Percentiles rank a stretch among this genome's conserved stretches.
Conservation (phyloP, 139 green algal genomes). For the Tetradesmus lagerheimii region DNA sequence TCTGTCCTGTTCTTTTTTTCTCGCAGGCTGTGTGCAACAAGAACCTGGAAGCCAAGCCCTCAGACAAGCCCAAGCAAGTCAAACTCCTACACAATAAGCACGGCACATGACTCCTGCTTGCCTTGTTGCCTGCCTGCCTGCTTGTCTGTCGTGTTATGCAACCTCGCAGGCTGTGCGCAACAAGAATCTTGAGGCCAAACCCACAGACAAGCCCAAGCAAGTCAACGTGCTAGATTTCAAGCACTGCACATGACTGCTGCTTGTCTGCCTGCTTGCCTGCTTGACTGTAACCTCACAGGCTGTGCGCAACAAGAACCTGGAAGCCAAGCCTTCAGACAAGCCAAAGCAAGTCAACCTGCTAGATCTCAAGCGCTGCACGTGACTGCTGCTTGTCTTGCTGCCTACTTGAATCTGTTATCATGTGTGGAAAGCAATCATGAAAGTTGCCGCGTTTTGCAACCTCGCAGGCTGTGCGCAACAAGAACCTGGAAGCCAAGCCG, state of each 20-base stretch:
- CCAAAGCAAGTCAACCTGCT: not conserved
- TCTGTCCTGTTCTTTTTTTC: too few species aligned
- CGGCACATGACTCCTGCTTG: too few species aligned
- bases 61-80: constrained; percentile 25
- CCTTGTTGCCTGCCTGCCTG: not conserved
- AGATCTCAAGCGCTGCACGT: constrained; percentile 38
- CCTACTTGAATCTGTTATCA: too few species aligned
- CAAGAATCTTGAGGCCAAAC: not conserved
- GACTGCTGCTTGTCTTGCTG: not conserved
- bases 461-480: constrained; percentile 1
- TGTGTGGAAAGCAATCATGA: too few species aligned
- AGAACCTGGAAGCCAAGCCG: constrained; percentile 1
- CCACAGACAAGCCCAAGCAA: not conserved
- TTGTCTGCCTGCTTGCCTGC: not conserved
- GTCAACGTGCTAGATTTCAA: constrained; percentile 21
- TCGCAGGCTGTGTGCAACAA: not conserved
- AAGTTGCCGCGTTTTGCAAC: too few species aligned
- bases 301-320: not conserved
- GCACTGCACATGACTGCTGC: too few species aligned
- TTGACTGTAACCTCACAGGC: not conserved
- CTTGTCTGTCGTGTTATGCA: not conserved
- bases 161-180: not conserved
- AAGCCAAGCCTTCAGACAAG: not conserved
- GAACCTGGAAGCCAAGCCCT: not conserved
- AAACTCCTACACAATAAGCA: not conserved